phyloP scores from a whole-genome alignment of 768 basidiomycete species.

The Collybiopsis luxurians region DNA sequence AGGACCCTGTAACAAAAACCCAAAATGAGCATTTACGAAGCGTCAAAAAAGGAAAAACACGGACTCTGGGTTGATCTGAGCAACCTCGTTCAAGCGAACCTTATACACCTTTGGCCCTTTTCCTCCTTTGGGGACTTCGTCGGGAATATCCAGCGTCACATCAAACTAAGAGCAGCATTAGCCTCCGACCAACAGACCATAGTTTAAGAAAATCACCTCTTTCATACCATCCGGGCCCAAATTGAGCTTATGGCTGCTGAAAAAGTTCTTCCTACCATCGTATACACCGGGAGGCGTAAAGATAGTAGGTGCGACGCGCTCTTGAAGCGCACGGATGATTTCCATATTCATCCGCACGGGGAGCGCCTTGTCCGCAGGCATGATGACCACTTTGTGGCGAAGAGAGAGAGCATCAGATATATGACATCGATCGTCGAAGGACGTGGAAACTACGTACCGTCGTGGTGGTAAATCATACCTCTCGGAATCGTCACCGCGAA shows the following conservation, averaged over 20 bases:
- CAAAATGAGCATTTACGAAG: not conserved
- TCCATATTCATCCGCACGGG: slow-evolving; percentile 71
- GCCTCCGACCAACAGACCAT: slow-evolving; percentile 5
- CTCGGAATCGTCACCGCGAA: slow-evolving; percentile 57
- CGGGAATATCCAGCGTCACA: slow-evolving; percentile 41
- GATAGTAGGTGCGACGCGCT: slow-evolving; percentile 50
- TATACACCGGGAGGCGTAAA: slow-evolving; percentile 76
- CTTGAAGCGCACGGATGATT: slow-evolving; percentile 63
- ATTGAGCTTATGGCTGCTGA: slow-evolving; percentile 36
- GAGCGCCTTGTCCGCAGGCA: slow-evolving; percentile 64
- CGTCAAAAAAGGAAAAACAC: not conserved
- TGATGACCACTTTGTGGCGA: slow-evolving; percentile 44
- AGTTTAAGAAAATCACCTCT: slow-evolving; percentile 39
- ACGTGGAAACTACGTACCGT: slow-evolving; percentile 47
- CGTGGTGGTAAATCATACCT: slow-evolving; percentile 71
- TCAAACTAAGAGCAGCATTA: slow-evolving; percentile 46
- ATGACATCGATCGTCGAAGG: not conserved
- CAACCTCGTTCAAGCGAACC: slow-evolving; percentile 56
- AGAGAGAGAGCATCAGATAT: not conserved
- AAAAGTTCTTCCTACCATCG: slow-evolving; percentile 74
- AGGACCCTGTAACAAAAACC: slow-evolving; percentile 41
- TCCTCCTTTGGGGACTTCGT: slow-evolving; percentile 30
- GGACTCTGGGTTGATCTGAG: slow-evolving; percentile 57
- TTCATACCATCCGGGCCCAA: slow-evolving; percentile 50
- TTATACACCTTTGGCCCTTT: slow-evolving; percentile 65